Base-by-base conservation (phyloP, 305 asterid genomes). In the Fraxinus velutina region DNA sequence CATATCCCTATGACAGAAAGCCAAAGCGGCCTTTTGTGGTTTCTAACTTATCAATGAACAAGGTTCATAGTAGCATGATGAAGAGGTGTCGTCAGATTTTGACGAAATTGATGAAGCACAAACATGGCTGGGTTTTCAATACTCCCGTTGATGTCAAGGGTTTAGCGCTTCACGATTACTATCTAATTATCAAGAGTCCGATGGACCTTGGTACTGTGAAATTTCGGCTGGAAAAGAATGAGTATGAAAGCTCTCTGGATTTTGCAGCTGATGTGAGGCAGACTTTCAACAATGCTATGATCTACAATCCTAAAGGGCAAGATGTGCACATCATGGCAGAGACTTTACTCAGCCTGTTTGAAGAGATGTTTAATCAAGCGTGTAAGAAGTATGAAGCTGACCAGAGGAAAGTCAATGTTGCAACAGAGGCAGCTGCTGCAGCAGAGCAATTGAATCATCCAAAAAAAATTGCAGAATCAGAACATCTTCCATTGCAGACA, bases 201-300 rank as follows among this genome's bases (percentile, higher is more conserved):
- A 93, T 94, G 99, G 99, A 96, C 91, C 92, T 96, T 42, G 98
- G 99, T 1, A 90, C 98, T 21, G 98, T 94, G 3, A 93, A 90
- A 82, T 73, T 89, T 7, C 93, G 93, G 85, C 83, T 94, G 1
- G 84, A 90, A 5, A 91, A 88, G 80, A 86, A 85, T 62, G 19
- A 84, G 37, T 96, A 94, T 68, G 78, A 72, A 2, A 78, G 91
- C 5, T 97, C 98, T 0, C 22, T 71, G 30, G 97, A 94, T 32
- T 96, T 96, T 76, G 97, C 99, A 1, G 89, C 91, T 1, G 98
- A 96, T 37, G 89, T 96, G 66, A 87, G 98, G 85, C 75, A 93
- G 91, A 92, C 93, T 55, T 94, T 96, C 78, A 90, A 94, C 85
- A 96, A 96, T 84, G 98, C 99, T 1, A 73, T 94, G 89, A 70